phyloP scores from a whole-genome alignment of 1,284 basidiomycete genomes.

The Boletus semigastroideus region DNA sequence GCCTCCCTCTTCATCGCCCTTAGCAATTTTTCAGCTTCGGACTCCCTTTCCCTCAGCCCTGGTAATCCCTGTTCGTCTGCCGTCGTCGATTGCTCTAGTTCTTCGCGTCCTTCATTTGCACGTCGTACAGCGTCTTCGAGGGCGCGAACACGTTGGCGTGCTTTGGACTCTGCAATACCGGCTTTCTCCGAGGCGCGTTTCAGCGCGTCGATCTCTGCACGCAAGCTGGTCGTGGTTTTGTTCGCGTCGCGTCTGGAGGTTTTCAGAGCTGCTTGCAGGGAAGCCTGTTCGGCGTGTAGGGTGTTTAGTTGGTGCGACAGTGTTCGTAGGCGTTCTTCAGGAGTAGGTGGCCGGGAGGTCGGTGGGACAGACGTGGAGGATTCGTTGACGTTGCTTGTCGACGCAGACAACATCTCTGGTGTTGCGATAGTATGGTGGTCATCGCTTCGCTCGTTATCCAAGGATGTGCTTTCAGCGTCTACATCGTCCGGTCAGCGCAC shows the following conservation, averaged over 20 bases:
- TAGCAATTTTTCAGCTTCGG: constrained; percentile 43
- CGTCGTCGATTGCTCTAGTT: constrained; percentile 50
- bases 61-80: constrained; percentile 56
- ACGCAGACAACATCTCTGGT: constrained; percentile 20
- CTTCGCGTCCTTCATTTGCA: constrained; percentile 55
- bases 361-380: constrained; percentile 17
- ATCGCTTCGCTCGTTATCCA: constrained; percentile 20
- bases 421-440: constrained; percentile 11
- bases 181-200: constrained; percentile 74
- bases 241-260: constrained; percentile 69
- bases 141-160: constrained; percentile 72
- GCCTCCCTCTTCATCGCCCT: constrained; percentile 39
- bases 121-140: constrained; percentile 76
- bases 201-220: constrained; percentile 72
- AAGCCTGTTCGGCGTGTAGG: constrained; percentile 58
- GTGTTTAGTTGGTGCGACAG: constrained; percentile 57
- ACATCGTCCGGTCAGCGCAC: constrained; percentile 7
- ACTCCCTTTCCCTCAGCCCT: constrained; percentile 49
- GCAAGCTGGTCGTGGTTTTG: constrained; percentile 68
- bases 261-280: constrained; percentile 63
- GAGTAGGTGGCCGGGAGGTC: constrained; percentile 35
- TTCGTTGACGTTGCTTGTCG: constrained; percentile 17
- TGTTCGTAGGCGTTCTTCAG: constrained; percentile 62
- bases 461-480: constrained; percentile 27
- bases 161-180: constrained; percentile 59